Conservation (phyloP, 306 rosid species). For the Acacia acuminata region DNA sequence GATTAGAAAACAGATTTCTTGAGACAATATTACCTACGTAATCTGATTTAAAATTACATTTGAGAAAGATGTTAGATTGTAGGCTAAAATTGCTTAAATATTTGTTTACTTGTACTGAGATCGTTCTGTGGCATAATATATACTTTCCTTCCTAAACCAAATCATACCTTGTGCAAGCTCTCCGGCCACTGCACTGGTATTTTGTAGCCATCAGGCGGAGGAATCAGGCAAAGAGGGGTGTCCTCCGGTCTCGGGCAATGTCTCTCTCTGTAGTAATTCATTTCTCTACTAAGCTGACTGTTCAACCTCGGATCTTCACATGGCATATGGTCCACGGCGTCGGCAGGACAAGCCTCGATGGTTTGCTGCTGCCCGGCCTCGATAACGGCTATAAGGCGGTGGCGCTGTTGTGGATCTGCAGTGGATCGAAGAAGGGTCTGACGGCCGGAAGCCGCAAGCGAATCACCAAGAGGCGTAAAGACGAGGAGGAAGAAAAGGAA, state of each 20-base stretch:
- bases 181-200: conserved; percentile 90
- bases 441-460: conserved; percentile 87
- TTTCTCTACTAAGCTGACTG: conserved; percentile 66
- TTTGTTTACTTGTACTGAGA: not conserved
- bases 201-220: conserved; percentile 75
- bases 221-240: conserved; percentile 81
- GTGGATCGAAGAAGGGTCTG: conserved; percentile 64
- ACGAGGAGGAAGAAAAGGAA: conserved; percentile 69
- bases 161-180: conserved; percentile 86
- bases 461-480: conserved; percentile 76
- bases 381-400: conserved; percentile 53
- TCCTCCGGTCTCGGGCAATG: conserved; percentile 78
- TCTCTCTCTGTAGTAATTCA: conserved; percentile 88
- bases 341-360: conserved; percentile 69
- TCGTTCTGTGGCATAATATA: not conserved
- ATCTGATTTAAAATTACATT: not conserved
- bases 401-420: conserved; percentile 71
- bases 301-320: conserved; percentile 88
- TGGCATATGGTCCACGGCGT: conserved; percentile 81
- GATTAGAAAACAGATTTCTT: not conserved
- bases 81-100: not conserved
- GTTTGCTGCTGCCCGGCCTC: conserved; percentile 53
- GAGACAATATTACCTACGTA: not conserved
- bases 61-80: not conserved
- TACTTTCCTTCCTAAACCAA: not conserved